Base-by-base conservation (phyloP, 2,329 filamentous ascomycete species). In the Xylariaceae sp. region DNA sequence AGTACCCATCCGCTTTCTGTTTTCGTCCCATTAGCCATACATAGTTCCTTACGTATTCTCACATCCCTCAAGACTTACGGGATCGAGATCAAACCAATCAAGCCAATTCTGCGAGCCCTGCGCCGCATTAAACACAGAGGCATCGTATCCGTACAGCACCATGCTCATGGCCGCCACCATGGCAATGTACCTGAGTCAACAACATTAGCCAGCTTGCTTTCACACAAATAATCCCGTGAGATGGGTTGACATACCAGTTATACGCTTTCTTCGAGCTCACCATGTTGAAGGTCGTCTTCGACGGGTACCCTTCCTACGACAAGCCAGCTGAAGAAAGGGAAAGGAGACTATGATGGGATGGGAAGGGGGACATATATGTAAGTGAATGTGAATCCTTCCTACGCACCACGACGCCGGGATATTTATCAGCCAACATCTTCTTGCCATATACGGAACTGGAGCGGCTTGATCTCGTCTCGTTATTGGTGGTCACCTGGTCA, bases 61-160 rank as follows among this genome's bases (percentile, higher is more conserved):
- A 18, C 17, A 18, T 18, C 17, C 23, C 23, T 30, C 5, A 30
- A 5, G n/a, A 65, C 72, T 60, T 62, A 74, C 72, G 6, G 68
- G 56, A 59, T 79, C 70, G 53, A 80, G 69, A 65, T 86, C 76
- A 72, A 88, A 88, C 75, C 81, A 89, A 15, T 75, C 75, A 10
- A 84, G 74, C 87, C 87, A 90, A 70, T 89, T 81, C 11, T 82
- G 72, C 1, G 85, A 88, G 37, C 83, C 84, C 72, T 88, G 87
- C 4, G 88, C 82, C 4, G 86, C 85, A 71, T 90, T 90, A 78
- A 86, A 90, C 51, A 88, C 86, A 44, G 85, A 88, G 1, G 87
- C 86, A 78, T 89, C 87, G 70, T 89, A 89, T 59, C 87, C 87
- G 70, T 89, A 89, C 50, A 90, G 78, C 18, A 89, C 85, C 87